Evolutionary conservation across 257 asterid species (phyloP).

Genomic region (Jacaranda mimosifolia): DNA sequence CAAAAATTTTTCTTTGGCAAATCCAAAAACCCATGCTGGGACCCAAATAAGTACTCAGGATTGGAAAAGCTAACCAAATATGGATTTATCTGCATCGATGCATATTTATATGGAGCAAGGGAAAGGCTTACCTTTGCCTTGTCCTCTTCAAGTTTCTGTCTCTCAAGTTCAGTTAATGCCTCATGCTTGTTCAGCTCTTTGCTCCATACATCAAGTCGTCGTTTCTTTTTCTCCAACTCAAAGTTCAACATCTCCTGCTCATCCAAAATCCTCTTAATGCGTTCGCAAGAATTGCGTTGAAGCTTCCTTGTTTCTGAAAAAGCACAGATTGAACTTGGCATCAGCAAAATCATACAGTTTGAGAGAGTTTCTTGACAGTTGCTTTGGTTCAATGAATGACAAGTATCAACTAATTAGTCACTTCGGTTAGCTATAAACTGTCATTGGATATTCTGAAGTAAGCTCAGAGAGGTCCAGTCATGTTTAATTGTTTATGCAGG

Average conservation of each 20-base stretch:
- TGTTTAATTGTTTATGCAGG: conserved; percentile 19
- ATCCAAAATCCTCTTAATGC: conserved; percentile 64
- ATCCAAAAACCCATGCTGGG: conserved; percentile 7
- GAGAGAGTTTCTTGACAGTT: neutral
- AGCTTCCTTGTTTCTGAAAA: conserved; percentile 77
- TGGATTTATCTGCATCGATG: neutral
- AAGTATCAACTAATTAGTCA: conserved; percentile 23
- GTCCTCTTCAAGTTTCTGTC: conserved; percentile 86
- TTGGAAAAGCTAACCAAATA: conserved; percentile 7
- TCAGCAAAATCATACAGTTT: conserved; percentile 24
- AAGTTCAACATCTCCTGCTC: conserved; percentile 74
- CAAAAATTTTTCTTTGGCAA: conserved; percentile 8
- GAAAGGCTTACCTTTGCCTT: conserved; percentile 63
- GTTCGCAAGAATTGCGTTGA: conserved; percentile 82
- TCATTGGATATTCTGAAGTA: neutral
- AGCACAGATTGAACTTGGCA: conserved; percentile 18
- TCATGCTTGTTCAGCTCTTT: conserved; percentile 86
- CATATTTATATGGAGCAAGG: neutral
- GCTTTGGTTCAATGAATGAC: conserved; percentile 27
- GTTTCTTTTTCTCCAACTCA: conserved; percentile 74
- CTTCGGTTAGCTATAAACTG: conserved; percentile 12
- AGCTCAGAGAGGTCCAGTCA: conserved; percentile 3
- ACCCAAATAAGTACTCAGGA: conserved; percentile 4
- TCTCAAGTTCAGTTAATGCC: conserved; percentile 80
- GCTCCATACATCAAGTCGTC: conserved; percentile 75